A percentile compares a stretch with the other conserved stretches of the same genome.
Evolutionary conservation across 192 early-diverging fungal species (phyloP).

Genomic region (Phlyctochytrium planicorne): DNA sequence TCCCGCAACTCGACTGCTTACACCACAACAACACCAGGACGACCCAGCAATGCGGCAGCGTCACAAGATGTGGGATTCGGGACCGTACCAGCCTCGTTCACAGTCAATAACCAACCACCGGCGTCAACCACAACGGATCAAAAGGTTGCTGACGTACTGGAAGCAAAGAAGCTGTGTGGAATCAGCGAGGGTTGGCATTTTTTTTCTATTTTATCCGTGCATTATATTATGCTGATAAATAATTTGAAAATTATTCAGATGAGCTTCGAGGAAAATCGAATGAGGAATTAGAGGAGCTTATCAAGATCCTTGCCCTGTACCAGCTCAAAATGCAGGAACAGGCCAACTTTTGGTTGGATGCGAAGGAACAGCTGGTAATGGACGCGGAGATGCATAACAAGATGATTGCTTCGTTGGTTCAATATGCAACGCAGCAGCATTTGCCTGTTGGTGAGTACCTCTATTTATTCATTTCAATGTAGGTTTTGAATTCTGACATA

Average conservation of each 20-base stretch:
- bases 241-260: slow-evolving; percentile 32
- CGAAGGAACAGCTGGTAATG: slow-evolving; percentile 61
- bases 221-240: too few relatives aligned
- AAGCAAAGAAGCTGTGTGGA: slow-evolving; percentile 45
- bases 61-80: not conserved
- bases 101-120: too few relatives aligned
- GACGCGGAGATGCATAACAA: slow-evolving; percentile 69
- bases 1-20: too few relatives aligned
- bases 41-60: not conserved
- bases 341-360: slow-evolving; percentile 55
- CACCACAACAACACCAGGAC: too few relatives aligned
- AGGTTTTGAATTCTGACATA: too few relatives aligned
- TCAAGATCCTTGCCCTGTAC: slow-evolving; percentile 24
- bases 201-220: slow-evolving; percentile 9
- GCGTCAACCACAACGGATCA: slow-evolving; percentile 36
- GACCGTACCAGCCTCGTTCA: not conserved
- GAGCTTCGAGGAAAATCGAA: slow-evolving; percentile 44
- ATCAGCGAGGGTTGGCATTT: slow-evolving; percentile 43
- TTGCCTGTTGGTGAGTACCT: not conserved
- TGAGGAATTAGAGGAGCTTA: slow-evolving; percentile 37
- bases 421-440: slow-evolving; percentile 51
- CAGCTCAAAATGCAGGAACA: slow-evolving; percentile 54
- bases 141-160: slow-evolving; percentile 38
- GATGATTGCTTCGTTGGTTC: slow-evolving; percentile 60
- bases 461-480: not conserved